Evolutionary conservation across 495 filamentous ascomycete species (phyloP), one percentile per base, ranked within the genome.

Genomic region (Aspergillus cristatus): DNA sequence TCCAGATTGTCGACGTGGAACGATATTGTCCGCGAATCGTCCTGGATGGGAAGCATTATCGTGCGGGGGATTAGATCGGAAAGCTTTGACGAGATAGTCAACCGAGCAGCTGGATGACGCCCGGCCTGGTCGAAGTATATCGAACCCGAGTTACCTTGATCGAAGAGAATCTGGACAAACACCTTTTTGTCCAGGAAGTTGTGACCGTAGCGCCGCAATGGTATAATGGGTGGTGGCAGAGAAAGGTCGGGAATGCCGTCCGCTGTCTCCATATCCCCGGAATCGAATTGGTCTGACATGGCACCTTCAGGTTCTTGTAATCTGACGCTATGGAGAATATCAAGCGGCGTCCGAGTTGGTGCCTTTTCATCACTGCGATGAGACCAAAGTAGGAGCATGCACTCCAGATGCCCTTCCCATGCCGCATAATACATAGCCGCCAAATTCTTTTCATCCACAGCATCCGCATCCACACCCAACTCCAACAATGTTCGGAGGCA

Each of bases 151-250:
- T 66, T 74, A 15, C 72, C 65, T 43, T 80, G 76, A 35, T 87
- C 83, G 47, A 98, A 96, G 47, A 74, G 79, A 35, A 98, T 79
- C 48, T 94, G 84, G 3, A 98, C 74, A 39, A 95, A 90, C 0
- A 89, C 90, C 60, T 96, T 98, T 13, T 85, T 91, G 54, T 98
- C 91, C 35, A 98, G 67, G 69, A 97, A 98, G 57, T 97, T 98
- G 64, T 98, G 91, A 14, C 91, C 91, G 57, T 97, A 97, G 28
- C 91, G 79, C 37, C 89, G 74, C 20, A 96, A 65, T 11, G 91
- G 91, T 47, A 98, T 95, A 40, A 98, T 96, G 0, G 91, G 91
- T 25, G 93, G 91, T 31, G 91, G 91, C 3, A 98, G 73, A 45
- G 84, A 84, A n/a, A 98, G 74, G 42, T 84, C 78, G 1, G 91